Percentiles rank a stretch among this genome's conserved stretches.
phyloP scores from a whole-genome alignment of 352 stramenopile species.

The Phytophthora pluvialis region DNA sequence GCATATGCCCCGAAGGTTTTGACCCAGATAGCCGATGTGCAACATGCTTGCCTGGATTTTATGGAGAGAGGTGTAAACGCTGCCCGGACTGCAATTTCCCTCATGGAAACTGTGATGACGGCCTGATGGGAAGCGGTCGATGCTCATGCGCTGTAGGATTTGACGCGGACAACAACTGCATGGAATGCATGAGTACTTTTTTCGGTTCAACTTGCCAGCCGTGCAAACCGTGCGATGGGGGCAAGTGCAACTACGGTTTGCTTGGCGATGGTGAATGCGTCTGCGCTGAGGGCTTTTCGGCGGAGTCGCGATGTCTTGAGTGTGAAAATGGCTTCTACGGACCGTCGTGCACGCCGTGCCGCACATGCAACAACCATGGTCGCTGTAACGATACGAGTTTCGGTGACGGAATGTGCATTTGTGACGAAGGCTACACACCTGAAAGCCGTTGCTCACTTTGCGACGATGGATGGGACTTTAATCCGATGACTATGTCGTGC shows the following conservation, averaged over 20 bases:
- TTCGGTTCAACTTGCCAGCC: conserved; percentile 73
- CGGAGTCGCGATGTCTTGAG: conserved; percentile 76
- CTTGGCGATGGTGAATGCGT: conserved; percentile 79
- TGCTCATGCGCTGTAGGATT: conserved; percentile 89
- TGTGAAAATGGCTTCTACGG: conserved; percentile 79
- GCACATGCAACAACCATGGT: conserved; percentile 85
- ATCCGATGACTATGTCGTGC: conserved; percentile 86
- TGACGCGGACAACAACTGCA: conserved; percentile 71
- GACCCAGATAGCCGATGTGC: conserved; percentile 76
- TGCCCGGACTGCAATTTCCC: conserved; percentile 87
- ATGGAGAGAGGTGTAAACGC: conserved; percentile 68
- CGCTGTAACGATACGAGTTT: conserved; percentile 73
- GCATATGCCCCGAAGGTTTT: conserved; percentile 75
- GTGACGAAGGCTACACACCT: conserved; percentile 83
- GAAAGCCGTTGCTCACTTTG: conserved; percentile 81
- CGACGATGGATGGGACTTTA: conserved; percentile 89
- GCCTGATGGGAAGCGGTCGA: conserved; percentile 73
- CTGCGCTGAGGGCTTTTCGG: conserved; percentile 80
- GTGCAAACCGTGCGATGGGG: conserved; percentile 83
- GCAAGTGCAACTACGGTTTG: conserved; percentile 81
- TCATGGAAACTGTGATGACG: conserved; percentile 86
- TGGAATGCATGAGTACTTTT: conserved; percentile 88
- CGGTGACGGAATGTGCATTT: conserved; percentile 81
- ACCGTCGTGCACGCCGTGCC: conserved; percentile 75
- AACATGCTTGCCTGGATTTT: conserved; percentile 82